Percentiles rank a stretch among this genome's conserved stretches.
Evolutionary conservation across 768 basidiomycete species (phyloP).

Genomic region (Symmetrospora coprosmae): DNA sequence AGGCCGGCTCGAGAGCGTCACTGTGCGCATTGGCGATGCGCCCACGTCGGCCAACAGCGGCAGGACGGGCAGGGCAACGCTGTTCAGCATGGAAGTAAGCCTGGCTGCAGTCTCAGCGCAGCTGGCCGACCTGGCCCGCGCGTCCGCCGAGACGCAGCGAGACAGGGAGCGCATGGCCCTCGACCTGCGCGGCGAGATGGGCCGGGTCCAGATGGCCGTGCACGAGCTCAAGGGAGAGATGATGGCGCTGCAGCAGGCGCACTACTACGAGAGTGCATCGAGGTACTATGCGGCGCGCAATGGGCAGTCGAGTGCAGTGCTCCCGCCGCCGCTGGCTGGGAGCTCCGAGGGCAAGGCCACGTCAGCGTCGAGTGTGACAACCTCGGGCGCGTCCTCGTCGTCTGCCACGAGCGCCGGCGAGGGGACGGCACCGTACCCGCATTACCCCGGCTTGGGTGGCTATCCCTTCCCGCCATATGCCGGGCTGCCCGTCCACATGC

Average conservation of each 20-base stretch:
- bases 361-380: too few relatives aligned
- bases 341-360: too few relatives aligned
- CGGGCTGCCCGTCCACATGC: too few relatives aligned
- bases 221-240: constrained; percentile 13
- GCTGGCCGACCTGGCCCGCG: neutral
- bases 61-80: neutral
- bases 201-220: constrained; percentile 2
- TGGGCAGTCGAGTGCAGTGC: too few relatives aligned
- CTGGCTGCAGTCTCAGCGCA: neutral
- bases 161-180: neutral
- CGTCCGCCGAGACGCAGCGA: neutral
- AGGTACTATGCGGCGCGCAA: too few relatives aligned
- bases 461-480: too few relatives aligned
- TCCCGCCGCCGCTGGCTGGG: too few relatives aligned
- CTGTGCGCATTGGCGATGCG: too few relatives aligned
- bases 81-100: neutral
- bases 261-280: constrained; percentile 8
- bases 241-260: constrained; percentile 12
- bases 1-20: neutral
- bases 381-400: too few relatives aligned
- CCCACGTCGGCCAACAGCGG: neutral
- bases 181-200: constrained; percentile 8
- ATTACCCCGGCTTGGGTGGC: too few relatives aligned
- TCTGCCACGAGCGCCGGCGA: too few relatives aligned
- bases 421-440: too few relatives aligned